Conservation (phyloP, 1,139 yeast species). For the Debaryomyces sp. region DNA sequence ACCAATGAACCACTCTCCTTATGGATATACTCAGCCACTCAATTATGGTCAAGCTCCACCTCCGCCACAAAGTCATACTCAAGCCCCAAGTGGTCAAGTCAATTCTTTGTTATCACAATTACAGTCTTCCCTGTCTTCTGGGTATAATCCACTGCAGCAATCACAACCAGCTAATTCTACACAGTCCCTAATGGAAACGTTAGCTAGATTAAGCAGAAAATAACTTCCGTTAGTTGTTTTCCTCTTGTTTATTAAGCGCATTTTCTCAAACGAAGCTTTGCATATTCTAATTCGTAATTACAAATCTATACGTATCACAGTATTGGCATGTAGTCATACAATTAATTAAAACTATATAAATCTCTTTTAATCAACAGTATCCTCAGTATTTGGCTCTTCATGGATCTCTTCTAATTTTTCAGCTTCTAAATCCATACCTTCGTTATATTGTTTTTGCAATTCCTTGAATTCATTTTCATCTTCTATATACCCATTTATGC, state of each 20-base stretch:
- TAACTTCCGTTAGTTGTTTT: conserved; percentile 3
- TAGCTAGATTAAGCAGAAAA: conserved; percentile 36
- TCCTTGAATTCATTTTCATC: conserved; percentile 74
- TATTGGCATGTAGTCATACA: neutral
- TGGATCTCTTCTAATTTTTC: conserved; percentile 12
- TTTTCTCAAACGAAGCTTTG: neutral
- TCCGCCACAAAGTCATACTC: conserved; percentile 12
- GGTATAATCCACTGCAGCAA: conserved; percentile 15
- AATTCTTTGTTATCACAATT: conserved; percentile 32
- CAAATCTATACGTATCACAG: conserved; percentile 2
- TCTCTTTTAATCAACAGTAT: conserved; percentile 27
- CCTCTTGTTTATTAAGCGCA: neutral
- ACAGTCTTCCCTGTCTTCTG: conserved; percentile 18
- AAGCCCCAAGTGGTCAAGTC: conserved; percentile 26
- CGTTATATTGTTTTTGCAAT: conserved; percentile 52
- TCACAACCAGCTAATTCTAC: conserved; percentile 15
- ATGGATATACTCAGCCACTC: conserved; percentile 8
- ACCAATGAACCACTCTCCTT: conserved; percentile 2
- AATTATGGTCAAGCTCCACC: conserved; percentile 15
- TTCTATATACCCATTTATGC: conserved; percentile 75
- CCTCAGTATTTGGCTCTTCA: conserved; percentile 20
- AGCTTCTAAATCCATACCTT: conserved; percentile 16
- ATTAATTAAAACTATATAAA: conserved; percentile 2
- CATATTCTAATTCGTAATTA: conserved; percentile 5
- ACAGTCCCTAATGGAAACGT: conserved; percentile 39